Evolutionary conservation across 2,329 filamentous ascomycete genomes (phyloP).

Genomic region (Berkeleyomyces rouxiae): DNA sequence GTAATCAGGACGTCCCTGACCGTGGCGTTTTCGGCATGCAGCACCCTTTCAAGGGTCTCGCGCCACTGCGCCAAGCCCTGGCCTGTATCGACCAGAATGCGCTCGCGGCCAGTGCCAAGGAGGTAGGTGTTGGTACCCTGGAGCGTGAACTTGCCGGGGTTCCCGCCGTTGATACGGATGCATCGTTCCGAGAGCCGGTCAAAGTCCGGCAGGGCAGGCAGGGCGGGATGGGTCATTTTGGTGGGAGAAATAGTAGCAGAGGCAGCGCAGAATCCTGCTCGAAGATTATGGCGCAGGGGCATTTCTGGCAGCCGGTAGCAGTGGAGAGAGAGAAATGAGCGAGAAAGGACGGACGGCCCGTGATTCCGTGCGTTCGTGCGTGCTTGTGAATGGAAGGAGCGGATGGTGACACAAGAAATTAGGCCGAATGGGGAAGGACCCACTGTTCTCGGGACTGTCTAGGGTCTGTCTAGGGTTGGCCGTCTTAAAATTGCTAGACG

Average conservation of each 20-base stretch:
- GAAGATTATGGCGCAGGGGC: neutral
- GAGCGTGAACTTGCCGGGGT: constrained; percentile 66
- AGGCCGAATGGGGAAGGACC: neutral
- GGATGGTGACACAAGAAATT: neutral
- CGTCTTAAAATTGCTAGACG: neutral
- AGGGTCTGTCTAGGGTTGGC: neutral
- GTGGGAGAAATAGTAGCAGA: neutral
- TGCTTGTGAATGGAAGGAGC: neutral
- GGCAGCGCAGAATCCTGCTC: neutral
- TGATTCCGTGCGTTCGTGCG: neutral
- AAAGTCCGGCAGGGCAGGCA: constrained; percentile 52
- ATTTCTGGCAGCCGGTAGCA: neutral
- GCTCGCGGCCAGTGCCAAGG: constrained; percentile 53
- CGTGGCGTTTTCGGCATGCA: constrained; percentile 50
- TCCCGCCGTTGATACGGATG: constrained; percentile 74
- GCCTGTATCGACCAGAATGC: constrained; percentile 80
- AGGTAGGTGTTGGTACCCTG: constrained; percentile 92
- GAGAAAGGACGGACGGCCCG: neutral
- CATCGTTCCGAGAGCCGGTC: constrained; percentile 62
- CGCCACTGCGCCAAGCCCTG: constrained; percentile 67
- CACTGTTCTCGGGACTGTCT: neutral
- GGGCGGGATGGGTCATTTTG: constrained; percentile 15
- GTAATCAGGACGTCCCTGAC: constrained; percentile 62
- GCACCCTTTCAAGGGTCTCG: constrained; percentile 42
- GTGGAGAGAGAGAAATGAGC: too few species aligned